Evolutionary conservation across 805 yeast species (phyloP), one percentile per base, ranked within the genome.

Genomic region (Starmerella vaccinii): DNA sequence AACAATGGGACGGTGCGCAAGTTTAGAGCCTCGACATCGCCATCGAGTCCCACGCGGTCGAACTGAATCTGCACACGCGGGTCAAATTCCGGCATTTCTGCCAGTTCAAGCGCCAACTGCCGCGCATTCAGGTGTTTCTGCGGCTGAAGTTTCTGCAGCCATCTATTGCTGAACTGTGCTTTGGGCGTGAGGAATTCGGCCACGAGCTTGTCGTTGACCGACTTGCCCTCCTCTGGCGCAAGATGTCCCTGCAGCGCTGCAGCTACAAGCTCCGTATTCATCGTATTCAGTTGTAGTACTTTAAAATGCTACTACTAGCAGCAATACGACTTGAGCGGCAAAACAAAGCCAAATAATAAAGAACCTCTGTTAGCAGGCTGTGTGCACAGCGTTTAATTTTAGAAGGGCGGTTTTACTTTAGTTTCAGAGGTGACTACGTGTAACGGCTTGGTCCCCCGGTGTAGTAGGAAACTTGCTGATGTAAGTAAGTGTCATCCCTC

Each of bases 21-120:
- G 34, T 75, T 68, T 56, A 78, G 80, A 0, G 77, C 73, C 1
- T 68, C 67, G n/a, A 90, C 79, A 4, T 66, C 60, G 13, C 97
- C 97, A 1, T 74, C 72, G 5, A 92, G 73, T 1, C 97, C 97
- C 6, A 69, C 63, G 60, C 98, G 73, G 53, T 77, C 77, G 65
- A 85, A 83, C 47, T 83, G 71, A 49, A 81, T 74, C 0, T 78
- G 68, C 0, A 92, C 78, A 54, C 95, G 74, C 13, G 77, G 74
- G 15, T 80, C 71, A 4, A 79, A 70, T 3, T 71, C 69, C 0
- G 97, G 97, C 1, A 76, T 49, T 7, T 70, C 65, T 34, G 82
- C 66, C 49, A 88, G 68, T 5, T 73, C 69, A 26, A 71, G 68
- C 50, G 74, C 73, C 18, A 78, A 64, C n/a, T 57, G 51, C 16